Evolutionary conservation across 1,284 basidiomycete species (phyloP).

Genomic region (Moniliella sp.): DNA sequence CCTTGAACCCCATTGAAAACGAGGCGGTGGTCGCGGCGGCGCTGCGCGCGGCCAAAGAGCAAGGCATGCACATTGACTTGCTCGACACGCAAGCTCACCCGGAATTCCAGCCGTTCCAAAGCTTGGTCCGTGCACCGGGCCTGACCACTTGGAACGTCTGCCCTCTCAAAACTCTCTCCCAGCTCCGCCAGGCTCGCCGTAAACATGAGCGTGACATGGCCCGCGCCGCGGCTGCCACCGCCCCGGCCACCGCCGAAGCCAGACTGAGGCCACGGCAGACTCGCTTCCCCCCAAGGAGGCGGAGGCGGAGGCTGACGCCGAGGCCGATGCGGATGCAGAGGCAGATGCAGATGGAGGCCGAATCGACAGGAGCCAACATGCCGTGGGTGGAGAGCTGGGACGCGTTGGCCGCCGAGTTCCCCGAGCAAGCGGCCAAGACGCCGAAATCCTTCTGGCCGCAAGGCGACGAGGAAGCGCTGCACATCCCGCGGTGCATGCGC

Average conservation of each 20-base stretch:
- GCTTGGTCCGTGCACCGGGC: constrained; percentile 44
- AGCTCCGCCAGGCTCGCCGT: too few relatives aligned
- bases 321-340: too few relatives aligned
- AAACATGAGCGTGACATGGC: too few relatives aligned
- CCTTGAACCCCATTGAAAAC: constrained; percentile 88
- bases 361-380: too few relatives aligned
- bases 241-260: too few relatives aligned
- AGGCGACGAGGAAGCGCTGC: constrained; percentile 21
- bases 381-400: constrained; percentile 26
- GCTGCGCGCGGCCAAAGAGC: constrained; percentile 8
- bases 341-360: too few relatives aligned
- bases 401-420: constrained; percentile 13
- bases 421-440: constrained; percentile 14
- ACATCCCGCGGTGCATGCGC: constrained; percentile 22
- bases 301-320: too few relatives aligned
- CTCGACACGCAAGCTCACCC: constrained; percentile 41
- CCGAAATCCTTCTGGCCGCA: constrained; percentile 25
- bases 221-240: background rate
- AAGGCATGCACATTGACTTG: constrained; percentile 49
- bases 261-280: too few relatives aligned
- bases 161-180: constrained; percentile 5
- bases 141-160: constrained; percentile 27
- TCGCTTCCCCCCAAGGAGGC: too few relatives aligned
- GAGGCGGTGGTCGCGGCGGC: constrained; percentile 79
- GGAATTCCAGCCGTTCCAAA: constrained; percentile 47